Evolutionary conservation across 805 yeast genomes (phyloP).

Genomic region (Dipodascopsis uninucleata): DNA sequence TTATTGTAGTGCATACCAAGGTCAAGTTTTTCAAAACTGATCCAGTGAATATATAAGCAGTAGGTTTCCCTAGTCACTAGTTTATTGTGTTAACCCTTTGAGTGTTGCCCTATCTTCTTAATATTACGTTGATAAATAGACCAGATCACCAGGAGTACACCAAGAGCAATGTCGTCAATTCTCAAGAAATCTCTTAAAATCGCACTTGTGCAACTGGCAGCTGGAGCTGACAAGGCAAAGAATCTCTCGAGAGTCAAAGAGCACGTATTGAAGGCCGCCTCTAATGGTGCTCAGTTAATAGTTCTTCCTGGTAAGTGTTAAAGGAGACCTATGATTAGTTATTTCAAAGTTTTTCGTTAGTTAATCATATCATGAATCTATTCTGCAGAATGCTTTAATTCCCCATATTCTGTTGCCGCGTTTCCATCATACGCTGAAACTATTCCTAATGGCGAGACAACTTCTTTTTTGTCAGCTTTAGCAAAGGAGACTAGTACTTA

Average conservation of each 20-base stretch:
- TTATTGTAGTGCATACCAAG: no score
- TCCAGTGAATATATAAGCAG: no score
- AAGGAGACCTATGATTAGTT: no score
- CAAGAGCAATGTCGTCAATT: slow-evolving; percentile 6
- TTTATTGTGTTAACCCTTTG: no score
- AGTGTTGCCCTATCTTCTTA: no score
- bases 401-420: slow-evolving; percentile 85
- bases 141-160: no score
- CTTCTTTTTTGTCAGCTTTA: slow-evolving; percentile 55
- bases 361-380: neutral
- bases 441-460: slow-evolving; percentile 69
- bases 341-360: neutral
- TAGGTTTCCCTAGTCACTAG: no score
- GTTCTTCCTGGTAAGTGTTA: slow-evolving; percentile 57
- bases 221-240: slow-evolving; percentile 75
- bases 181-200: slow-evolving; percentile 34
- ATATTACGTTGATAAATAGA: no score
- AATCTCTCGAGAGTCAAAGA: slow-evolving; percentile 67
- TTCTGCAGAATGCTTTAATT: slow-evolving; percentile 76
- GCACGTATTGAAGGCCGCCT: slow-evolving; percentile 64
- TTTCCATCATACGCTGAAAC: slow-evolving; percentile 83
- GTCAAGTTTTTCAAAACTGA: no score
- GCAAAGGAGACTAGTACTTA: slow-evolving; percentile 64
- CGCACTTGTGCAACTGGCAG: slow-evolving; percentile 79
- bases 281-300: slow-evolving; percentile 62